Evolutionary conservation across 306 rosid species (phyloP), one percentile per base, ranked within the genome.

Genomic region (Cicer pinnatifidum): DNA sequence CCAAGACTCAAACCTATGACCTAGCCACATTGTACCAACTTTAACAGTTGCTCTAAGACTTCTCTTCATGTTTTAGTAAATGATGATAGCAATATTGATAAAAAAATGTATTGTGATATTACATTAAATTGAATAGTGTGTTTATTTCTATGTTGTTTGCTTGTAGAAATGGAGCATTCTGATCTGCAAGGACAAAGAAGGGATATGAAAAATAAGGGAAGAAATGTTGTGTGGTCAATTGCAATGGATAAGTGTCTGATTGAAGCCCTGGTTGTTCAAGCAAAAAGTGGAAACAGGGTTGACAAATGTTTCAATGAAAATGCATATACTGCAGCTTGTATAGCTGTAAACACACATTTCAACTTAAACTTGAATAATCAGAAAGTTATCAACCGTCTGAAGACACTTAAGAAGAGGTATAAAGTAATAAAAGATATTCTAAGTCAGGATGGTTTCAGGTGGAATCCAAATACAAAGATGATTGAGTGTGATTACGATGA

Each of bases 141-240:
- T 63, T 61, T 17, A 51, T 2, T 53, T 47, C 9, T 69, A 16
- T 53, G 13, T 73, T 73, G 23, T 71, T 2, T 59, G 17, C 44
- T 11, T 72, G 70, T 75, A 80, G 89, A 82, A 72, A 91, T 89
- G 97, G 92, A 89, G 69, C 88, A 88, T 10, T 87, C 79, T 80
- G 92, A 84, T 78, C 72, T 81, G 64, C 88, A 78, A 68, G 83
- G 87, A 41, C 88, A 87, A 79, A 89, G 90, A 82, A 82, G 83
- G 87, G 90, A 84, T 77, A 72, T 80, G 78, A 91, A 85, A 86
- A 88, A 82, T 81, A 91, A 87, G 72, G 94, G 94, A 78, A 88
- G 89, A 83, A 91, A 91, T 76, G 94, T 91, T 75, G 92, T 91
- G 47, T 91, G 97, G 97, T 91, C 97, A 77, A 70, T 72, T 78